Percentiles rank a stretch among this genome's conserved stretches.
Evolutionary conservation across 2,329 filamentous ascomycete species (phyloP).

Genomic region (Claviceps spartinae): DNA sequence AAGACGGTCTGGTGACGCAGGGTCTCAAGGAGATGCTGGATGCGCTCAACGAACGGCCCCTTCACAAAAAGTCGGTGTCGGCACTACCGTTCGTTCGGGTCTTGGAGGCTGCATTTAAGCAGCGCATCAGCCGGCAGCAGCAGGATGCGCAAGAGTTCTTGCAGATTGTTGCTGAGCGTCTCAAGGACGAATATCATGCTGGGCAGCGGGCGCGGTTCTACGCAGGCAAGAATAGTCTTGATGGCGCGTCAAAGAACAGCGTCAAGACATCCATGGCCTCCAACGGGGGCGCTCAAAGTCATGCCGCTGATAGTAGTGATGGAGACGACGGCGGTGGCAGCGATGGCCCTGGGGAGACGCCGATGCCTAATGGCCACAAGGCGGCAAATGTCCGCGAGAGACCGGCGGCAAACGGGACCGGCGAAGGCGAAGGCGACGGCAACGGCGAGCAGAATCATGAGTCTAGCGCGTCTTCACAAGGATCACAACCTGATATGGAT

Average conservation of each 20-base stretch:
- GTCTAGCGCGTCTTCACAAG: not conserved
- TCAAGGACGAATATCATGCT: conserved; percentile 90
- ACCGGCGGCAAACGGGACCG: not conserved
- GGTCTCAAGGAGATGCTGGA: conserved; percentile 90
- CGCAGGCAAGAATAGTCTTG: conserved; percentile 25
- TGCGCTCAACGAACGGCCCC: conserved; percentile 80
- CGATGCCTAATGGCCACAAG: not conserved
- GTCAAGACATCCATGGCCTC: not conserved
- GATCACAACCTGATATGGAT: not conserved
- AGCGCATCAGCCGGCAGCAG: conserved; percentile 84
- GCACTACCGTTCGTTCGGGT: conserved; percentile 72
- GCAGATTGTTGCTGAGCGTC: conserved; percentile 79
- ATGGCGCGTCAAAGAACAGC: conserved; percentile 5
- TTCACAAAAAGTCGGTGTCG: conserved; percentile 87
- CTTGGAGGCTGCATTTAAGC: conserved; percentile 74
- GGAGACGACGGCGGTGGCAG: conserved; percentile 10
- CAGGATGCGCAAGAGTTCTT: conserved; percentile 97
- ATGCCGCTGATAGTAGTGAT: conserved; percentile 9
- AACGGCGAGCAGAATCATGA: not conserved
- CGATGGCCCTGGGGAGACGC: conserved; percentile 7
- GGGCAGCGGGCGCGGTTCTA: conserved; percentile 58
- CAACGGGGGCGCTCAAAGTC: conserved; percentile 6
- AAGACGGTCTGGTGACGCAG: conserved; percentile 69
- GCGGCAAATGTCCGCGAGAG: not conserved
- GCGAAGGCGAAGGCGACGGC: not conserved